These are phyloP conservation scores for Calycina marina DNA, from an alignment of 2,329 filamentous ascomycete species.

Conservation along the genomic window DNA sequence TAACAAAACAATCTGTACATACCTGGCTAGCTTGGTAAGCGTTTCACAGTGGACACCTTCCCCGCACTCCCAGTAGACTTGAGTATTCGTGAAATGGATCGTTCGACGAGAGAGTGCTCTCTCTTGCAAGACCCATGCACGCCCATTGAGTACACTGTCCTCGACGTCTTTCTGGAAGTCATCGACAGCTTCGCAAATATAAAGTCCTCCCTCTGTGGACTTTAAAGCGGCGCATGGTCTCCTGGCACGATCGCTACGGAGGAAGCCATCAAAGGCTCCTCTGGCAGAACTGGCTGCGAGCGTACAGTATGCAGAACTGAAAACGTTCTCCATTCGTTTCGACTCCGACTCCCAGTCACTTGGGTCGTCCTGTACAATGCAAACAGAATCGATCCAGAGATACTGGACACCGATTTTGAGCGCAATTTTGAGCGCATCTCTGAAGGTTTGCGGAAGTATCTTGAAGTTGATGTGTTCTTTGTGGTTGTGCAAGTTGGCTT, in stretches of 20 bases:
- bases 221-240: neutral
- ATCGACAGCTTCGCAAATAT: slow-evolving; percentile 3
- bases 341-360: slow-evolving; percentile 4
- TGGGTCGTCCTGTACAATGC: slow-evolving; percentile 12
- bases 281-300: slow-evolving; percentile 4
- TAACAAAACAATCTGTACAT: neutral
- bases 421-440: slow-evolving; percentile 6
- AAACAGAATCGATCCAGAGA: slow-evolving; percentile 11
- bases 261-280: slow-evolving; percentile 3
- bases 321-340: slow-evolving; percentile 6
- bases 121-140: slow-evolving; percentile 17
- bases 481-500: neutral
- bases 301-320: slow-evolving; percentile 2
- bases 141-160: slow-evolving; percentile 1
- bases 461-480: slow-evolving; percentile 2
- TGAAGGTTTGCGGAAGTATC: slow-evolving; percentile 5
- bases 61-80: slow-evolving; percentile 16
- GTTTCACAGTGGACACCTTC: slow-evolving; percentile 1
- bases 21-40: neutral
- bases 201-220: neutral
- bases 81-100: slow-evolving; percentile 9
- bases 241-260: neutral
- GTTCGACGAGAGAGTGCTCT: slow-evolving; percentile 10
- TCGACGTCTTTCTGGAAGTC: slow-evolving; percentile 3
- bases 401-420: slow-evolving; percentile 3